Percentiles rank a stretch among this genome's conserved stretches.
Conservation (phyloP, 1,284 basidiomycete species). For the Leccinum insolens region DNA sequence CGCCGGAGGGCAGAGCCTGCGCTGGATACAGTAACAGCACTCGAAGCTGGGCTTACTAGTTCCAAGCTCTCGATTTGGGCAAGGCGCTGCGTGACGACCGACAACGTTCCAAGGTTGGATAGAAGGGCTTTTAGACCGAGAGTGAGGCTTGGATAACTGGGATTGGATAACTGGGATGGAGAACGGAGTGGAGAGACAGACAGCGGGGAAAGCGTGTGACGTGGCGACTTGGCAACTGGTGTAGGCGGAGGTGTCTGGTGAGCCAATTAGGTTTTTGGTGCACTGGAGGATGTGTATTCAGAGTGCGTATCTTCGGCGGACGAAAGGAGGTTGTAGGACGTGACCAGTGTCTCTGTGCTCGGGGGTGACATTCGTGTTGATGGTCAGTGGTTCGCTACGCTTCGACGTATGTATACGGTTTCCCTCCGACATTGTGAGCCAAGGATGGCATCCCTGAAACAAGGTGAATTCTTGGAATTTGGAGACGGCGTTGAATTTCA, state of each 20-base stretch:
- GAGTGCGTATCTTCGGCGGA: slow-evolving; percentile 19
- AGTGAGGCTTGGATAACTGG: slow-evolving; percentile 22
- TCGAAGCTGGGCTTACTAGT: slow-evolving; percentile 25
- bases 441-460: slow-evolving; percentile 61
- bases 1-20: slow-evolving; percentile 30
- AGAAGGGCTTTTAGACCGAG: slow-evolving; percentile 49
- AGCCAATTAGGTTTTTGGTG: slow-evolving; percentile 12
- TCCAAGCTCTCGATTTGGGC: slow-evolving; percentile 45
- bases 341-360: slow-evolving; percentile 4
- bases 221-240: slow-evolving; percentile 28
- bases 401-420: not conserved
- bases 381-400: slow-evolving; percentile 9
- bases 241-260: slow-evolving; percentile 23
- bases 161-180: slow-evolving; percentile 24
- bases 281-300: slow-evolving; percentile 34
- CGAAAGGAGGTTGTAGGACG: slow-evolving; percentile 9
- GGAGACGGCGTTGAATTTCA: slow-evolving; percentile 31
- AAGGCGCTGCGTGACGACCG: slow-evolving; percentile 55
- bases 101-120: slow-evolving; percentile 52
- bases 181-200: slow-evolving; percentile 32
- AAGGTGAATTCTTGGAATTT: slow-evolving; percentile 7
- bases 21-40: slow-evolving; percentile 28
- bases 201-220: slow-evolving; percentile 18
- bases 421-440: slow-evolving; percentile 36
- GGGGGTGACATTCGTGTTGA: slow-evolving; percentile 23